Conservation (phyloP, 2,329 filamentous ascomycete species). For the Paracoccidioides lutzii region DNA sequence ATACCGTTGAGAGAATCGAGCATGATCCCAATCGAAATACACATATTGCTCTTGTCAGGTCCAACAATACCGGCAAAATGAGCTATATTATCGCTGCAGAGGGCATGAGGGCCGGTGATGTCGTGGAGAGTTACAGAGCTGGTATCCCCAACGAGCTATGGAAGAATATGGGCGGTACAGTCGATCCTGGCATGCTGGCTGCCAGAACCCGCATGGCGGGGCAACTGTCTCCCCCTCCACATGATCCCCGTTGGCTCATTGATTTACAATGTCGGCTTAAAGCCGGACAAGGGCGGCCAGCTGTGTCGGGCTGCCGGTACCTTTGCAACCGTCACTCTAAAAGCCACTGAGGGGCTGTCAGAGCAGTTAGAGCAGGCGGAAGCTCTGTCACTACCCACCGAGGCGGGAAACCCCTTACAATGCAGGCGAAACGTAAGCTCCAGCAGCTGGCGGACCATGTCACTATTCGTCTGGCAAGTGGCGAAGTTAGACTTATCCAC, state of each 20-base stretch:
- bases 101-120: constrained; percentile 80
- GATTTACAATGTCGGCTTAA: constrained; percentile 75
- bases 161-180: constrained; percentile 77
- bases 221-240: constrained; percentile 88
- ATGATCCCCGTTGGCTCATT: constrained; percentile 93
- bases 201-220: constrained; percentile 88
- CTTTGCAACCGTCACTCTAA: constrained; percentile 75
- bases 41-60: constrained; percentile 77
- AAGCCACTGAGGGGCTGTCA: constrained; percentile 41
- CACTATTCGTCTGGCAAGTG: constrained; percentile 76
- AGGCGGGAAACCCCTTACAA: constrained; percentile 24
- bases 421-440: constrained; percentile 28
- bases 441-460: constrained; percentile 63
- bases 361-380: constrained; percentile 10
- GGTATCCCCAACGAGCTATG: constrained; percentile 82
- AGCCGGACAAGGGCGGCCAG: constrained; percentile 60
- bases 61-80: constrained; percentile 58
- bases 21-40: constrained; percentile 89
- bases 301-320: constrained; percentile 94
- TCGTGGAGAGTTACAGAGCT: constrained; percentile 78
- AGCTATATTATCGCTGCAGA: constrained; percentile 94
- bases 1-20: constrained; percentile 85
- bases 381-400: background rate
- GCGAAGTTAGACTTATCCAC: constrained; percentile 78
- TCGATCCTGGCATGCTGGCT: constrained; percentile 92